A percentile compares a stretch with the other conserved stretches of the same genome.
Evolutionary conservation across 257 asterid genomes (phyloP).

Genomic region (Cordia subcordata): DNA sequence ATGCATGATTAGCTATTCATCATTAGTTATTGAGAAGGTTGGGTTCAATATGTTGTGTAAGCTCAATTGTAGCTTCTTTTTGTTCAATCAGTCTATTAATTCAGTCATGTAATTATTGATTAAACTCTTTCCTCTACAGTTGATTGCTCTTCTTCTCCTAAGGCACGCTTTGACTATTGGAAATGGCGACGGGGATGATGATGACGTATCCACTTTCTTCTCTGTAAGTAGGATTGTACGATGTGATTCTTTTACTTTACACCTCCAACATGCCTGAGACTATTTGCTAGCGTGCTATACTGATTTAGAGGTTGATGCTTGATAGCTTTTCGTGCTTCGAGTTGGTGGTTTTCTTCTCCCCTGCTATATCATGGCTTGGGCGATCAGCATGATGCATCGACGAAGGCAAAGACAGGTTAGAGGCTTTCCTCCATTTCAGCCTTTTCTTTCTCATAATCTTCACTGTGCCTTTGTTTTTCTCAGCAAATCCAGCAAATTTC

Average conservation of each 20-base stretch:
- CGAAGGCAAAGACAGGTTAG: slow-evolving; percentile 53
- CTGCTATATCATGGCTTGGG: slow-evolving; percentile 50
- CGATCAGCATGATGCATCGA: slow-evolving; percentile 39
- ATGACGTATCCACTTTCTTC: slow-evolving; percentile 40
- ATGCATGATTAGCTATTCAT: no score
- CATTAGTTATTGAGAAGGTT: no score
- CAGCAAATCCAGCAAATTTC: no score
- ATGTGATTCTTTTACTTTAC: background rate
- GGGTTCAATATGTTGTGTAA: no score
- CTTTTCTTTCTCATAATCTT: background rate
- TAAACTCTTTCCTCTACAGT: slow-evolving; percentile 12
- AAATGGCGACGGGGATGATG: slow-evolving; percentile 38
- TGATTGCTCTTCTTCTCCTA: slow-evolving; percentile 48
- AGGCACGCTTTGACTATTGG: slow-evolving; percentile 44
- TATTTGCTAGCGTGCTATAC: background rate
- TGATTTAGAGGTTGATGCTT: slow-evolving; percentile 10
- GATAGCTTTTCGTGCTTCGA: slow-evolving; percentile 48
- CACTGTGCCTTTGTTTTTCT: no score
- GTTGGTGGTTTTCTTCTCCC: slow-evolving; percentile 48
- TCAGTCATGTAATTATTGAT: background rate
- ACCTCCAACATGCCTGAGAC: background rate
- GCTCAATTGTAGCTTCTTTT: no score
- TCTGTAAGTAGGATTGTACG: slow-evolving; percentile 27
- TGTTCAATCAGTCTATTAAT: no score
- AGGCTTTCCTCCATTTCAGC: background rate